A percentile compares a stretch with the other conserved stretches of the same genome.
Conservation (phyloP, 2,329 filamentous ascomycete species). For the Calonectria ilicicola region DNA sequence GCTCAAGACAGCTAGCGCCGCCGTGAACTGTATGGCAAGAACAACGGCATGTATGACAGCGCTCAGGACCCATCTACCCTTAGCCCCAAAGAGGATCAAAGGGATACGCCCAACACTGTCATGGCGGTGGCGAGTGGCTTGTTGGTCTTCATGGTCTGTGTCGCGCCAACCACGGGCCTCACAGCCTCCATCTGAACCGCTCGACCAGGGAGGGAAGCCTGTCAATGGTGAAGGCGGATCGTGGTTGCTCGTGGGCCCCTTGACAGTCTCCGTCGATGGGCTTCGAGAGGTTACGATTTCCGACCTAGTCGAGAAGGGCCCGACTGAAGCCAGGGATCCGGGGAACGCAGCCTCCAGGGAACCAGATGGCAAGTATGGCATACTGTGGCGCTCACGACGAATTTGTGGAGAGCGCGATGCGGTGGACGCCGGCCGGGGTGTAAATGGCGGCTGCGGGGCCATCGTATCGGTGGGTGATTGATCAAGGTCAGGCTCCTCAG, state of each 20-base stretch:
- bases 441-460: neutral
- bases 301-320: neutral
- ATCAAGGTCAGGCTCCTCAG: neutral
- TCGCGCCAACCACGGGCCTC: slow-evolving; percentile 28
- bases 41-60: slow-evolving; percentile 42
- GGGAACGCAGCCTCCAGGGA: neutral
- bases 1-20: slow-evolving; percentile 40
- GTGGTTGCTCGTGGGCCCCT: slow-evolving; percentile 26
- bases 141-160: neutral
- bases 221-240: slow-evolving; percentile 37
- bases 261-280: slow-evolving; percentile 35
- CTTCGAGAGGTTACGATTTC: slow-evolving; percentile 10
- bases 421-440: neutral
- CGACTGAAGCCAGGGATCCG: neutral
- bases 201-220: slow-evolving; percentile 43
- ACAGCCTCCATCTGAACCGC: slow-evolving; percentile 32
- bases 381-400: neutral
- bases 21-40: slow-evolving; percentile 41
- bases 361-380: neutral
- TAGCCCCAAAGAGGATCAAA: slow-evolving; percentile 17
- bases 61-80: slow-evolving; percentile 30
- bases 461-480: neutral
- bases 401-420: neutral
- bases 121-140: neutral
- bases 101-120: neutral